Evolutionary conservation across 2,329 filamentous ascomycete species (phyloP).

Genomic region (Akanthomyces muscarius): DNA sequence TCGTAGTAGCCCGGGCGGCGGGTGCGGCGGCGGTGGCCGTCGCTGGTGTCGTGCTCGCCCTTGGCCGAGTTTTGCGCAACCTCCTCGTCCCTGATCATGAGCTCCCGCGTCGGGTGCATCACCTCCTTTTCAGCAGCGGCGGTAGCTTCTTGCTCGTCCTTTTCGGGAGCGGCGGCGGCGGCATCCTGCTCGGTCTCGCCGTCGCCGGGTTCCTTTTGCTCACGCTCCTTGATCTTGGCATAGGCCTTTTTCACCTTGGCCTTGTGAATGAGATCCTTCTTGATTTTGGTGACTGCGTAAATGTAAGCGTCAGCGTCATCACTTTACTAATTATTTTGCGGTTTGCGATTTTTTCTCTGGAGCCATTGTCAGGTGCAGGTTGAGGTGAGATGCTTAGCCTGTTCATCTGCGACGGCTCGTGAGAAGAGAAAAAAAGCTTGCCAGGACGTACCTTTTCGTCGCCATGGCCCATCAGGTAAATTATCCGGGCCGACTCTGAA

Average conservation of each 20-base stretch:
- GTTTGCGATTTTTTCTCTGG: background rate
- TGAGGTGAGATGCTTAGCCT: background rate
- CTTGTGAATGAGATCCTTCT: slow-evolving; percentile 82
- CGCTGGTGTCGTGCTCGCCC: slow-evolving; percentile 21
- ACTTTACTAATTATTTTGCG: background rate
- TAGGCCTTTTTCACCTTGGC: slow-evolving; percentile 92
- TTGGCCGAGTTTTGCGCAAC: slow-evolving; percentile 30
- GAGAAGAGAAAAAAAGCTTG: background rate
- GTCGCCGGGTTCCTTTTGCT: slow-evolving; percentile 28
- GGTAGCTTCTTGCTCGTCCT: slow-evolving; percentile 22
- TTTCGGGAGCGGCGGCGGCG: slow-evolving; percentile 1
- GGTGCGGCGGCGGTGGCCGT: slow-evolving; percentile 34
- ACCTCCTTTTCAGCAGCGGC: slow-evolving; percentile 17
- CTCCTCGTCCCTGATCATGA: slow-evolving; percentile 38
- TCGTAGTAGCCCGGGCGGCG: slow-evolving; percentile 56
- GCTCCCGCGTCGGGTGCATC: slow-evolving; percentile 36
- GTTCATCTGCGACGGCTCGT: background rate
- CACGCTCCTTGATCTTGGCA: slow-evolving; percentile 69
- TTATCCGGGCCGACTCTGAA: slow-evolving; percentile 88
- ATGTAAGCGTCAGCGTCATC: slow-evolving; percentile 8
- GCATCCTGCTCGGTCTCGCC: slow-evolving; percentile 18
- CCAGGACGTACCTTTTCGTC: slow-evolving; percentile 59
- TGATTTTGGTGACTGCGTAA: slow-evolving; percentile 74
- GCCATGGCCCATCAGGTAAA: slow-evolving; percentile 83
- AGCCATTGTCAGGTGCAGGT: background rate